Evolutionary conservation across 257 asterid species (phyloP).

Genomic region (Nicotiana benthamiana): DNA sequence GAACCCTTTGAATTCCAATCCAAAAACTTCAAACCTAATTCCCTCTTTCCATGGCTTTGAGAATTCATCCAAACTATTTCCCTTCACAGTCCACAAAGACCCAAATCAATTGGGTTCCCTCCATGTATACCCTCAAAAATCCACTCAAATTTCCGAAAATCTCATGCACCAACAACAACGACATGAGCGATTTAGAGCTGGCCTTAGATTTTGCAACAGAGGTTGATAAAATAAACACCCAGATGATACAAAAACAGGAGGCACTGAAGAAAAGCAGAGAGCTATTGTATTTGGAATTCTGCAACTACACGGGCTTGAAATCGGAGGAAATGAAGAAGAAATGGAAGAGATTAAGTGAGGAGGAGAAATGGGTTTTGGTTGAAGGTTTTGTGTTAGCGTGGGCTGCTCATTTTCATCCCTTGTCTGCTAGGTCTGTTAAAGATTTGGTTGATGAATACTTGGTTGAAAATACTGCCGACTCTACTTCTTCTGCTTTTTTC

Average conservation of each 20-base stretch:
- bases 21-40: not conserved
- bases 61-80: slow-evolving; percentile 23
- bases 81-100: slow-evolving; percentile 18
- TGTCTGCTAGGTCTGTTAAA: slow-evolving; percentile 58
- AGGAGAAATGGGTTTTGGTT: slow-evolving; percentile 39
- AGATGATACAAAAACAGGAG: slow-evolving; percentile 31
- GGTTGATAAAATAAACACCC: slow-evolving; percentile 32
- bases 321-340: slow-evolving; percentile 46
- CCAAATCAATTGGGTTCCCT: slow-evolving; percentile 14
- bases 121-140: not conserved
- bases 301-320: slow-evolving; percentile 39
- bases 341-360: slow-evolving; percentile 58
- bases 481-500: slow-evolving; percentile 23
- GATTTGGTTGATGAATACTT: slow-evolving; percentile 57
- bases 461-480: slow-evolving; percentile 6
- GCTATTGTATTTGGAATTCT: slow-evolving; percentile 54
- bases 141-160: slow-evolving; percentile 19
- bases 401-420: slow-evolving; percentile 66
- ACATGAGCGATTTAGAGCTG: slow-evolving; percentile 33
- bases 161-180: slow-evolving; percentile 40
- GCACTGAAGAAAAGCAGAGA: slow-evolving; percentile 62
- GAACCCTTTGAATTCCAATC: not conserved
- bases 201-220: slow-evolving; percentile 39
- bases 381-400: slow-evolving; percentile 58
- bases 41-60: slow-evolving; percentile 22